Base-by-base conservation (phyloP, 768 basidiomycete species). In the Boletus barrowsii region DNA sequence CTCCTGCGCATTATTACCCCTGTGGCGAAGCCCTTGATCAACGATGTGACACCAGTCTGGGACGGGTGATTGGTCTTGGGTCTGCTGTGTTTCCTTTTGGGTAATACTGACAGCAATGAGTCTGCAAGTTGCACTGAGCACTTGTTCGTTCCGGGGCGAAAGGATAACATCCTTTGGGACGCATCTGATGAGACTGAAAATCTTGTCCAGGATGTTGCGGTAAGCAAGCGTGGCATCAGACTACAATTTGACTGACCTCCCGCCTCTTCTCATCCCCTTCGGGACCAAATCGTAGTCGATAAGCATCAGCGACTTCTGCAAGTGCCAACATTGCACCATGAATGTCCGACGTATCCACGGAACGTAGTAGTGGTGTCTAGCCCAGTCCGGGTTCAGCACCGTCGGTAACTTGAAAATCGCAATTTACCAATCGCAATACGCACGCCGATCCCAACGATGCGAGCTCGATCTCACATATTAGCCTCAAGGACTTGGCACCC, bases 311-410 rank as follows among this genome's bases (percentile, higher is more conserved):
- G 15, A 98, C 74, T 66, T 93, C 87, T 9, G 79, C 78, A 24
- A 98, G 75, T 1, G 82, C 84, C 22, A 86, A 73, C n/a, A 98
- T 71, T 10, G 80, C 86, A 3, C 96, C 96, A 64, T 98, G 94
- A 10, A 94, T 73, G 62, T 89, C 87, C 18, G 78, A 73, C 13
- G 75, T 55, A 68, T 97, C 93, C 20, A 81, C 67, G 9, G 88
- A 86, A 13, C 78, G 76, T 26, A 88, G 71, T 7, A 92, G 70
- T 32, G 69, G 68, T 3, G 75, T 74, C 90, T 92, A 56, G 11
- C 44, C 29, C 30, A 50, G 37, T 30, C 26, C 40, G 29, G 29
- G 32, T 53, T 68, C 47, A 63, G 35, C 41, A 61, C 30, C 44
- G 56, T 43, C 39, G 11, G 44, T 42, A 35, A 58, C 53, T 49